A percentile compares a stretch with the other conserved stretches of the same genome.
Evolutionary conservation across 2,329 filamentous ascomycete species (phyloP).

Genomic region (Talaromyces sp.): DNA sequence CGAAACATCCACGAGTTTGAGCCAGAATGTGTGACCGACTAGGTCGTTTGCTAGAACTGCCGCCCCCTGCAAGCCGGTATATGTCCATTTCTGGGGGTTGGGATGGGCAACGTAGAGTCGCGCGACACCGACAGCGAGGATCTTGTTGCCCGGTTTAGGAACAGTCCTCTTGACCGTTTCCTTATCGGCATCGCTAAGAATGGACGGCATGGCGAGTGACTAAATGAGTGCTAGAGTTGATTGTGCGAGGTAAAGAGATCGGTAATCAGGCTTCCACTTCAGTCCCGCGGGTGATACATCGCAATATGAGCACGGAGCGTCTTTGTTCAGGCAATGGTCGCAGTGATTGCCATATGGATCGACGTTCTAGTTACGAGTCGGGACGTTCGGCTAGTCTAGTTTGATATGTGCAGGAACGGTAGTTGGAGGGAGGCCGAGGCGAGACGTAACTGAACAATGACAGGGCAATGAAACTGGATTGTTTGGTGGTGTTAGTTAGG

Average conservation of each 20-base stretch:
- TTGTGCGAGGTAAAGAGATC: conserved; percentile 8
- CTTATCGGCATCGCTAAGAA: conserved; percentile 90
- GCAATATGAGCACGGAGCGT: background rate
- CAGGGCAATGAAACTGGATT: background rate
- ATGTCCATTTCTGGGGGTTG: conserved; percentile 80
- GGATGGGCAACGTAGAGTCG: conserved; percentile 91
- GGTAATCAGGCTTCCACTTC: conserved; percentile 10
- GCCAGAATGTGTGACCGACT: conserved; percentile 92
- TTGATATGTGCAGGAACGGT: background rate
- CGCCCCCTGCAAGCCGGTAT: conserved; percentile 88
- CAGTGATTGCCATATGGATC: background rate
- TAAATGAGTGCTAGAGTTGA: conserved; percentile 8
- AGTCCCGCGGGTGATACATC: conserved; percentile 11
- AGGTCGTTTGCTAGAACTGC: conserved; percentile 87
- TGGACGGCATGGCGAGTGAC: conserved; percentile 49
- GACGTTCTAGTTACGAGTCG: background rate
- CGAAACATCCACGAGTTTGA: conserved; percentile 95
- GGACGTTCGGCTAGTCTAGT: background rate
- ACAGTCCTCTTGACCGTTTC: conserved; percentile 92
- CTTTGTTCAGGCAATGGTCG: background rate
- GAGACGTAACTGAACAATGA: background rate
- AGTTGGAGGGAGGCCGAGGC: background rate
- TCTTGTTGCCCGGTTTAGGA: conserved; percentile 93
- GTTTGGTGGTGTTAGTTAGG: background rate
- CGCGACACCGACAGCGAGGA: conserved; percentile 89